Evolutionary conservation across 75 land plant species (phyloP).

Genomic region (Sequoia sempervirens): DNA sequence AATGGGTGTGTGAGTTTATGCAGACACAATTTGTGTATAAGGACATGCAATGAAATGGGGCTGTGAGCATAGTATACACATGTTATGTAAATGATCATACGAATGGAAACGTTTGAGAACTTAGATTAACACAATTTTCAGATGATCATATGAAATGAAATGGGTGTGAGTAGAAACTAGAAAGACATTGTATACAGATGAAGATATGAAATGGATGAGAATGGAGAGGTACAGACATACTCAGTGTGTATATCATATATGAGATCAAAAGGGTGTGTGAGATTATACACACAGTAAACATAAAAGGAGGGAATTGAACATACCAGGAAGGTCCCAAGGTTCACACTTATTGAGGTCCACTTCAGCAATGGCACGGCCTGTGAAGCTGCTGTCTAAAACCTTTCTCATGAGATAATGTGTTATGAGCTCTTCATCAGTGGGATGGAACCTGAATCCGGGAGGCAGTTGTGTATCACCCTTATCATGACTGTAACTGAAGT

Average conservation of each 20-base stretch:
- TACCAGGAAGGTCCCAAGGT: slow-evolving; percentile 97
- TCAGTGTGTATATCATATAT: neutral
- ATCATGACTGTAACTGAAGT: neutral
- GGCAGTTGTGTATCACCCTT: slow-evolving; percentile 42
- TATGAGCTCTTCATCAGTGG: slow-evolving; percentile 86
- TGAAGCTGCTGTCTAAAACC: slow-evolving; percentile 62
- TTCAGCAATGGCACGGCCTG: slow-evolving; percentile 73
- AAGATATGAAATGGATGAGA: neutral
- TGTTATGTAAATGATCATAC: neutral
- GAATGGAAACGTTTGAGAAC: neutral
- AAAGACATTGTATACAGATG: neutral
- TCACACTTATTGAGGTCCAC: slow-evolving; percentile 97
- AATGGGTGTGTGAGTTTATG: too few relatives aligned
- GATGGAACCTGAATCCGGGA: slow-evolving; percentile 69
- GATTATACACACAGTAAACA: neutral
- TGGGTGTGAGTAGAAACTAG: neutral
- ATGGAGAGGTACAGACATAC: neutral
- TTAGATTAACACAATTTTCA: neutral
- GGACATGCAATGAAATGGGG: neutral
- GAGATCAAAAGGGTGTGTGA: neutral
- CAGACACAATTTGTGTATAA: neutral
- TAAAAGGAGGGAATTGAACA: neutral
- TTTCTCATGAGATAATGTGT: slow-evolving; percentile 80
- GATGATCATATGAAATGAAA: neutral
- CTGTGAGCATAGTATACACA: neutral